Evolutionary conservation across 768 basidiomycete species (phyloP).

Genomic region (Leccinum arenicola): DNA sequence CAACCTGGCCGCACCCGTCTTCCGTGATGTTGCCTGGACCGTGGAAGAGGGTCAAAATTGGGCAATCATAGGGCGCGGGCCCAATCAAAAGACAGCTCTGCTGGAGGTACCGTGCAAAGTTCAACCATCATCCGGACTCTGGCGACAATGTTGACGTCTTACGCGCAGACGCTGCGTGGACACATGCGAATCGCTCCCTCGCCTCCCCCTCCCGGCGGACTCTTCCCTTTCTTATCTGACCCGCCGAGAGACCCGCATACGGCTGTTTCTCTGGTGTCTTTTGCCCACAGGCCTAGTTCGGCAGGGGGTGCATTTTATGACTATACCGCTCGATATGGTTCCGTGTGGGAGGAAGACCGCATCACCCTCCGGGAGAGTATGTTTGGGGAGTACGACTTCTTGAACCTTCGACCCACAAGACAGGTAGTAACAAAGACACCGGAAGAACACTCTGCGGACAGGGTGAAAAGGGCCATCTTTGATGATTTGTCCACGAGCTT

Average conservation of each 20-base stretch:
- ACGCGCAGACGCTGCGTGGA: constrained; percentile 62
- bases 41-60: constrained; percentile 63
- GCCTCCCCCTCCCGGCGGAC: constrained; percentile 57
- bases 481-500: constrained; percentile 52
- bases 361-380: constrained; percentile 73
- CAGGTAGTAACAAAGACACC: constrained; percentile 18
- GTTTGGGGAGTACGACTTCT: constrained; percentile 49
- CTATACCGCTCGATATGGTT: constrained; percentile 90
- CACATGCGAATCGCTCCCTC: constrained; percentile 67
- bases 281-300: constrained; percentile 56
- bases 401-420: constrained; percentile 26
- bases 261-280: constrained; percentile 58
- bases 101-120: constrained; percentile 51
- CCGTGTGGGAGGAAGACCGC: constrained; percentile 80
- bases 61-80: constrained; percentile 69
- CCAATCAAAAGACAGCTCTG: constrained; percentile 52
- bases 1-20: constrained; percentile 43
- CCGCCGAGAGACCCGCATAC: constrained; percentile 45
- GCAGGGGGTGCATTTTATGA: constrained; percentile 81
- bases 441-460: constrained; percentile 26
- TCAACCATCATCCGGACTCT: background rate
- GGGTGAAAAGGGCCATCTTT: constrained; percentile 39
- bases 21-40: constrained; percentile 56
- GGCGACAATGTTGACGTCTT: background rate
- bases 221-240: constrained; percentile 71